Percentiles rank a stretch among this genome's conserved stretches.
Evolutionary conservation across 495 filamentous ascomycete genomes (phyloP).

Genomic region (Aspergillus cristatus): DNA sequence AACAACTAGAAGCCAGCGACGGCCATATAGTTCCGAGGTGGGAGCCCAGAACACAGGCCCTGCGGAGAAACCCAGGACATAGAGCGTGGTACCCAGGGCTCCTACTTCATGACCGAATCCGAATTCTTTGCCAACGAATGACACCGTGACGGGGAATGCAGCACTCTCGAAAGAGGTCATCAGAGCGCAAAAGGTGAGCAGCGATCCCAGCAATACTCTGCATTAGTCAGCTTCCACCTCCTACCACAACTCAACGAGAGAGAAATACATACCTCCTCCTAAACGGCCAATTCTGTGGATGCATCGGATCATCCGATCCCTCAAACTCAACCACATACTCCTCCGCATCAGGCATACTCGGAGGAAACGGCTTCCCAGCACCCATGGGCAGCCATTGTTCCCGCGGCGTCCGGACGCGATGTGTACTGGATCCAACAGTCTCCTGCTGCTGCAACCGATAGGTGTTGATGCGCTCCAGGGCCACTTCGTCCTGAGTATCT

Average conservation of each 20-base stretch:
- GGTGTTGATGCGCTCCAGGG: conserved; percentile 16
- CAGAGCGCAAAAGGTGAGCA: conserved; percentile 43
- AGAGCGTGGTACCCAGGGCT: conserved; percentile 44
- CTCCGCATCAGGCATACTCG: conserved; percentile 24
- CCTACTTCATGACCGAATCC: conserved; percentile 38
- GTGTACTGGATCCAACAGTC: conserved; percentile 16
- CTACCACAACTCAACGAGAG: no score
- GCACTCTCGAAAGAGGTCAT: conserved; percentile 42
- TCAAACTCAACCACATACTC: conserved; percentile 47
- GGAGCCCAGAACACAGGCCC: conserved; percentile 57
- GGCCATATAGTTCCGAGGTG: conserved; percentile 66
- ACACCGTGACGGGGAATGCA: conserved; percentile 45
- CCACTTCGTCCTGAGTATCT: conserved; percentile 1
- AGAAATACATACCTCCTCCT: conserved; percentile 20
- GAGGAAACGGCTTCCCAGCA: conserved; percentile 30
- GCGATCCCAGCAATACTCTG: conserved; percentile 15
- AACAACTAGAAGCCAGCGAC: conserved; percentile 43
- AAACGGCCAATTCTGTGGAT: conserved; percentile 45
- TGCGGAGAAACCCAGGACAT: conserved; percentile 43
- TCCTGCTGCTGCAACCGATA: conserved; percentile 17
- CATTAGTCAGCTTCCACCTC: no score
- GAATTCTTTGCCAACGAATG: conserved; percentile 34
- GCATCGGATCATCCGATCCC: conserved; percentile 36
- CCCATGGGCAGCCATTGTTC: conserved; percentile 19
- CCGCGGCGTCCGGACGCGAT: conserved; percentile 9